Evolutionary conservation across 306 rosid genomes (phyloP), one percentile per base, ranked within the genome.

Genomic region (Argentina anserina): DNA sequence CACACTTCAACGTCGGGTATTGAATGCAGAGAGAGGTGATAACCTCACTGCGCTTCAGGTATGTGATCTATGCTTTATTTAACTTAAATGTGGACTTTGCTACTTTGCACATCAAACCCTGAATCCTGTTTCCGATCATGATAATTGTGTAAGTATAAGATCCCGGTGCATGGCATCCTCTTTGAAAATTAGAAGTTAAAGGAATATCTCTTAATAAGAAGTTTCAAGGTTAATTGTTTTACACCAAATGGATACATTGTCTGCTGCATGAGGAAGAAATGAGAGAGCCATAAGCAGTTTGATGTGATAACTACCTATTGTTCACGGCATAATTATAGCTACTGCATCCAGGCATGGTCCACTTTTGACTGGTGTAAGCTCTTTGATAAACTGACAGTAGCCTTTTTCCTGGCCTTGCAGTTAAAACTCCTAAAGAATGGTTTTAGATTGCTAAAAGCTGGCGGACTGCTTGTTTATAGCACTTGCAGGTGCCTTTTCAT

Each of bases 21-120:
- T 94, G 70, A 89, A 91, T 84, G 99, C 95, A 34, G 91, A 87
- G 74, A 91, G 97, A 81, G 88, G 90, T 9, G 91, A 89, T 76
- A 69, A 73, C 82, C 75, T 91, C 75, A 85, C 84, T 43, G 75
- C 70, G 65, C 95, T 94, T 83, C 97, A 94, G 96, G 97, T 79
- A 73, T 81, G 37, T 75, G 69, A 74, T 56, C 56, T 74, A 58
- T 36, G 73, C 17, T n/a, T 75, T 63, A 47, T 64, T 62, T 47
- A 5, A 69, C 25, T 26, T 53, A 14, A 36, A 13, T 52, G 25
- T 40, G 2, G 55, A 7, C 10, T 14, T 2, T 53, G 64, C 36
- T 23, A 37, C 49, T 4, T 20, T 9, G 42, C 10, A 17, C 31
- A 47, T 67, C 21, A 6, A 67, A 26, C 20, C 12, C 17, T 28